Percentiles rank a stretch among this genome's conserved stretches.
These are phyloP conservation scores for Miscanthus lutarioriparius DNA, from an alignment of 176 grass and related monocot species.

Conservation along the genomic window DNA sequence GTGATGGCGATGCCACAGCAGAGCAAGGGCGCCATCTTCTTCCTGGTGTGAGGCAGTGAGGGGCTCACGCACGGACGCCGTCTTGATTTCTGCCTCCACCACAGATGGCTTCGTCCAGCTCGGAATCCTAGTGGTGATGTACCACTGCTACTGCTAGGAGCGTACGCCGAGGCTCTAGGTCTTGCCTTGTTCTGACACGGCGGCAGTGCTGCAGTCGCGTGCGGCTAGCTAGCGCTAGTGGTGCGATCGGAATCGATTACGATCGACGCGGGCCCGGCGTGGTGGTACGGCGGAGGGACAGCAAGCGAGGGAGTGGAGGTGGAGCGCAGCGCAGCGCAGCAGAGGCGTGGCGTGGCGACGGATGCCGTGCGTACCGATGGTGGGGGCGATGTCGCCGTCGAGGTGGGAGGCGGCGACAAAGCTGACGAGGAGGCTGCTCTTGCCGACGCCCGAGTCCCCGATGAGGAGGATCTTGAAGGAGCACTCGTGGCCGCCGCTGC, in stretches of 20 bases:
- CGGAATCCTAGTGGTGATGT: background rate
- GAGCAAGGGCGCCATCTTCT: background rate
- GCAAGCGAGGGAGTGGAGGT: background rate
- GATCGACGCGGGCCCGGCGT: too few species aligned
- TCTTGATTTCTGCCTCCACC: background rate
- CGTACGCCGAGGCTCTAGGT: background rate
- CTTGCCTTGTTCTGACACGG: background rate
- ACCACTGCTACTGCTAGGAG: background rate
- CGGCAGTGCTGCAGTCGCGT: background rate
- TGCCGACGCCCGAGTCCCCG: constrained; percentile 90
- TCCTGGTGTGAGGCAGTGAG: background rate
- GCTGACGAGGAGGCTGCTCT: constrained; percentile 94
- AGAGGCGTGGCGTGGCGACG: background rate
- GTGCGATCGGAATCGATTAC: background rate
- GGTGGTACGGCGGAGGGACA: background rate
- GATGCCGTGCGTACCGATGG: constrained; percentile 57
- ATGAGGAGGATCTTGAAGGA: constrained; percentile 94
- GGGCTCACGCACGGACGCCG: background rate
- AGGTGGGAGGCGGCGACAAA: constrained; percentile 67
- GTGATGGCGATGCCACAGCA: background rate
- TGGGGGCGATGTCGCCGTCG: constrained; percentile 66
- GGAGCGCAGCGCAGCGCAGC: too few species aligned
- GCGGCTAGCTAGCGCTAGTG: background rate
- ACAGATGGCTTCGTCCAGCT: background rate
- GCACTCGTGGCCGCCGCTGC: constrained; percentile 60